Base-by-base conservation (phyloP, 208 protist genomes). In the Wallacemonas sp. region DNA sequence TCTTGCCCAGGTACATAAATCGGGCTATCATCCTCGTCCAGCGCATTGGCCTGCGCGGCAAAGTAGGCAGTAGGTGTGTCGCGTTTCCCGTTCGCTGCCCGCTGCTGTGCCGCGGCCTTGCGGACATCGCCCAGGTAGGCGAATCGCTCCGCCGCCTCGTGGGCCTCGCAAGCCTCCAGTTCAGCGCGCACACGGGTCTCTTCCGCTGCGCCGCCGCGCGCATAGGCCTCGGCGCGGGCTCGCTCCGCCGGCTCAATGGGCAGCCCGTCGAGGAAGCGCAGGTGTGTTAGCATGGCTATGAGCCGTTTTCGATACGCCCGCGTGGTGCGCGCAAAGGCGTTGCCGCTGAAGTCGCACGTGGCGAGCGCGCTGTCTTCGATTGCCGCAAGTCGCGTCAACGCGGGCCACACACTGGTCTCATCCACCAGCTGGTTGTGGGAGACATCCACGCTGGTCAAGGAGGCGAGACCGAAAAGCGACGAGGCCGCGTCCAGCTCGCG, bases 231-330 rank as follows among this genome's bases (percentile, higher is more conserved):
- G 0, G 87, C 86, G 12, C 82, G 77, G 56, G 62, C 66, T 14
- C 91, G 77, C 59, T 96, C 91, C 12, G 88, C 82, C 9, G 49
- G 56, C 38, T 81, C 84, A 14, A 95, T 75, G 15, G 91, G 91
- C 31, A 70, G 72, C 12, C 86, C 79, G 63, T 96, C 91, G 19
- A 96, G 71, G 54, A 74, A 91, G 27, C 76, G 70, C 51, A 97
- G 71, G 22, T 60, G 68, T 1, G 80, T 51, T 8, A 93, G 66
- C 1, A 56, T 42, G 3, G 67, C 46, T 55, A 98, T 93, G 15
- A 93, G 33, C 3, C 44, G 68, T 66, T 97, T 96, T 41, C 97
- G 84, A 68, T 97, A 96, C n/a, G 77, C 60, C 31, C 39, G 63
- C 27, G 86, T 68, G 6, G 30, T 46, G 17, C 68, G 66, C 31